Evolutionary conservation across 208 protist genomes (phyloP), one percentile per base, ranked within the genome.

Genomic region (Sergeia podlipaevii): DNA sequence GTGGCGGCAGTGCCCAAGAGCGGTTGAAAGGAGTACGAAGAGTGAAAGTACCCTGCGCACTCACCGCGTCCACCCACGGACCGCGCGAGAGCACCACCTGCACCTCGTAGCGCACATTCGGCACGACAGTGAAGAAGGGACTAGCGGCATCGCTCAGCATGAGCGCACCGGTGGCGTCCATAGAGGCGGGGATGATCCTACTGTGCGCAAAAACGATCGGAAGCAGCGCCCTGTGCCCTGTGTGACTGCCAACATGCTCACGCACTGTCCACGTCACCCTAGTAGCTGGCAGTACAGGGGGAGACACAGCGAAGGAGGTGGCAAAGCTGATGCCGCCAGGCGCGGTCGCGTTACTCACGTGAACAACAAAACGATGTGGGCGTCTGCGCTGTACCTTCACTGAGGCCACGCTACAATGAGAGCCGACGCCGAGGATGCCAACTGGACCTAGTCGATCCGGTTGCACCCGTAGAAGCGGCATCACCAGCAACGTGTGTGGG

Each of bases 401-500:
- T 5, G 43, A 56, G 21, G 18, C 46, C 41, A 70, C 37, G 0
- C 72, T 82, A 69, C 88, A 95, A 64, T 83, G 84, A 1, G 84
- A 39, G 4, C 88, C 88, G 29, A 84, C 45, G 3, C 84, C 88
- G 21, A 78, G 38, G 18, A 95, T 71, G 26, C 38, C 29, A 4
- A 95, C 39, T 2, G 73, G 72, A 20, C 78, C 75, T 36, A 95
- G 57, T 20, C 39, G 38, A 48, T 95, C 88, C 7, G 51, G 63
- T 20, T 54, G 48, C 32, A 84, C 39, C 39, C 63, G 70, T 43
- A 95, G 73, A 2, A 85, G 57, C 28, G 88, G 88, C 78, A 85
- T 85, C 23, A 92, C 88, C 0, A 76, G 75, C 45, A 95, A 59
- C 3, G 80, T 92, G 69, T 91, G 88, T 13, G 88, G 88, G 51